Base-by-base conservation (phyloP, 2,329 filamentous ascomycete genomes). In the Apiospora arundinis region DNA sequence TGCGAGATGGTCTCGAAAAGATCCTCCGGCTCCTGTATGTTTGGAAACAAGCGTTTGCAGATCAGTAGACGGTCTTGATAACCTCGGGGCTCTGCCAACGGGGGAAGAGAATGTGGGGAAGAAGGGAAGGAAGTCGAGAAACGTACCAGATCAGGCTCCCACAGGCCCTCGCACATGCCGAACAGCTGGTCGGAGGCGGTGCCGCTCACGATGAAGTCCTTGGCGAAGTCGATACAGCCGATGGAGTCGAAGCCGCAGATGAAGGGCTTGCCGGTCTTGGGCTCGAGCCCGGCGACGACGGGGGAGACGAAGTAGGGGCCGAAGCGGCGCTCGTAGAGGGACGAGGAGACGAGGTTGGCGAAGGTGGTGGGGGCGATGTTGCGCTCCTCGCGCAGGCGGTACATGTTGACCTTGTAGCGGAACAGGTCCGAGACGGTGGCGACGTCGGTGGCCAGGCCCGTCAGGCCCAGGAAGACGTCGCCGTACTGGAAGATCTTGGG, bases 361-460 rank as follows among this genome's bases (percentile, higher is more conserved):
- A 99, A 95, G 72, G 96, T 99, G 82, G 93, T 90, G 65, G 96
- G 96, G 70, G 93, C 92, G 84, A 99, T 98, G 87, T 95, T 90
- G 81, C 96, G 95, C 89, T 99, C 96, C 88, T 99, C 96, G 80
- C 96, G 94, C 80, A 99, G 91, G 76, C 96, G 93, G 90, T 99
- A 99, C 93, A 99, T 97, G 90, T 99, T 99, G 83, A 97, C 94
- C 89, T 99, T 99, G 91, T 97, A 98, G 81, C 96, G 95, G 90
- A 99, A 97, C 77, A 98, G 92, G 85, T 99, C 95, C 78, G 92
- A 93, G 77, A 99, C 95, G 77, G 95, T 98, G 75, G 90, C 90
- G 75, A 99, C 95, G 83, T 99, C 96, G 78, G 96, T 99, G 73
- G 96, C 96, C 69, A 99, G 93, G 70, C 96, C 96, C 5, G 96